These are phyloP conservation scores for Lactarius vividus DNA, from an alignment of 768 basidiomycete genomes.

Conservation along the genomic window DNA sequence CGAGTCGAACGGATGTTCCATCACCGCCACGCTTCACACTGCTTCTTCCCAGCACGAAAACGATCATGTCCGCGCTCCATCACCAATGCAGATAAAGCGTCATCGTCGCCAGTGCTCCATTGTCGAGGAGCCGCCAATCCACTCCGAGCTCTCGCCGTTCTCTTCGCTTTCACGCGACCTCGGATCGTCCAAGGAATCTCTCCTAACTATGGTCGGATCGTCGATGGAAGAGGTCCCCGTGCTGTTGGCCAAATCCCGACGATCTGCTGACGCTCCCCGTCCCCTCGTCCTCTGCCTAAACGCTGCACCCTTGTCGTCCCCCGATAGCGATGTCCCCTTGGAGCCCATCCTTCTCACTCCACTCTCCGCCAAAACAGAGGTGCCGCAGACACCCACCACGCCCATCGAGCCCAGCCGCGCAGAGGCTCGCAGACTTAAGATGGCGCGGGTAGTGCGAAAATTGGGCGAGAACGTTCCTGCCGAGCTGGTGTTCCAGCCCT, in stretches of 20 bases:
- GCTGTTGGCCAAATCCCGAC: conserved; percentile 22
- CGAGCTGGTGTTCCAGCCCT: conserved; percentile 32
- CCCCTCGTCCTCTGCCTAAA: conserved; percentile 37
- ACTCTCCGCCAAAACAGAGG: neutral
- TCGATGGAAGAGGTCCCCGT: conserved; percentile 29
- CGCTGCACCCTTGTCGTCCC: conserved; percentile 31
- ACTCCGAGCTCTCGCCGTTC: conserved; percentile 4
- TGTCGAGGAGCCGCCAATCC: neutral
- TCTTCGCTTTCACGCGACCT: conserved; percentile 18
- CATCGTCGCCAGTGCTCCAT: conserved; percentile 19
- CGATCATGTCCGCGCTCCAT: neutral
- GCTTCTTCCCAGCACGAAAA: neutral
- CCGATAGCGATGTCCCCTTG: conserved; percentile 27
- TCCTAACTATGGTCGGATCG: conserved; percentile 29
- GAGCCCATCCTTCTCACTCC: conserved; percentile 37
- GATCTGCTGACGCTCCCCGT: conserved; percentile 27
- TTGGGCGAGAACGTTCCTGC: conserved; percentile 34
- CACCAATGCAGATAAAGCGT: conserved; percentile 7
- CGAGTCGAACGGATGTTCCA: conserved; percentile 18
- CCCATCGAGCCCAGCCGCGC: conserved; percentile 12
- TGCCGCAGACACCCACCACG: conserved; percentile 8
- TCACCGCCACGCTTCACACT: neutral
- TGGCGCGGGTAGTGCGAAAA: conserved; percentile 30
- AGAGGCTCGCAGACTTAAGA: conserved; percentile 25
- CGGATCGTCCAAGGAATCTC: conserved; percentile 30